Percentiles rank a stretch among this genome's conserved stretches.
phyloP scores from a whole-genome alignment of 768 basidiomycete species.

The Epithele typhae region DNA sequence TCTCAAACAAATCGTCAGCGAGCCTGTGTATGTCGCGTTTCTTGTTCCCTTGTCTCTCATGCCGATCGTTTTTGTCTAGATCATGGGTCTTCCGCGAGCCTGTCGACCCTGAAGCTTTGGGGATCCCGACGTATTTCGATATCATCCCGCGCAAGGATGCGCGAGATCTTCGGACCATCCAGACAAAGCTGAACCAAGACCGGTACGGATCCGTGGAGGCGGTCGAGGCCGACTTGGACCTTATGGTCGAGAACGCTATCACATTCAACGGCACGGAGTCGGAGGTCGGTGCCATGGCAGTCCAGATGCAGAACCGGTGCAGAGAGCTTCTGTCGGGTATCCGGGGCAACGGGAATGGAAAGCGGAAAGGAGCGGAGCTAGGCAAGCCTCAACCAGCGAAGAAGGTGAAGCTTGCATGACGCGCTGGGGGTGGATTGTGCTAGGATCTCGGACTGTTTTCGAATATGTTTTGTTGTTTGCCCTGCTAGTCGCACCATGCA shows the following conservation, averaged over 20 bases:
- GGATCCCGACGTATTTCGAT: conserved; percentile 86
- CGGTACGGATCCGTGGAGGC: conserved; percentile 75
- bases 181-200: conserved; percentile 74
- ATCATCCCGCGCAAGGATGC: conserved; percentile 82
- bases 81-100: conserved; percentile 78
- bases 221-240: conserved; percentile 79
- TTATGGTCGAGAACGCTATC: conserved; percentile 88
- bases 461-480: conserved; percentile 11
- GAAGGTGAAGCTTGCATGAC: conserved; percentile 60
- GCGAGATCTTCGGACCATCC: conserved; percentile 81
- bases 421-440: not conserved
- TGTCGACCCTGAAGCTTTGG: conserved; percentile 81
- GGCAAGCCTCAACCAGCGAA: conserved; percentile 52
- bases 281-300: conserved; percentile 66
- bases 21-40: conserved; percentile 51
- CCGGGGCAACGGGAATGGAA: conserved; percentile 40
- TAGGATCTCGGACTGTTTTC: conserved; percentile 14
- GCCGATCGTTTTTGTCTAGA: conserved; percentile 30
- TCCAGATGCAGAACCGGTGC: conserved; percentile 45
- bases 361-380: conserved; percentile 72
- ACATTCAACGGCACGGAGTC: conserved; percentile 83
- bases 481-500: conserved; percentile 11
- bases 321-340: conserved; percentile 47
- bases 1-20: conserved; percentile 64
- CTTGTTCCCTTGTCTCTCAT: not conserved